Evolutionary conservation across 345 rosid genomes (phyloP), one percentile per base, ranked within the genome.

Genomic region (Linum trigynum): DNA sequence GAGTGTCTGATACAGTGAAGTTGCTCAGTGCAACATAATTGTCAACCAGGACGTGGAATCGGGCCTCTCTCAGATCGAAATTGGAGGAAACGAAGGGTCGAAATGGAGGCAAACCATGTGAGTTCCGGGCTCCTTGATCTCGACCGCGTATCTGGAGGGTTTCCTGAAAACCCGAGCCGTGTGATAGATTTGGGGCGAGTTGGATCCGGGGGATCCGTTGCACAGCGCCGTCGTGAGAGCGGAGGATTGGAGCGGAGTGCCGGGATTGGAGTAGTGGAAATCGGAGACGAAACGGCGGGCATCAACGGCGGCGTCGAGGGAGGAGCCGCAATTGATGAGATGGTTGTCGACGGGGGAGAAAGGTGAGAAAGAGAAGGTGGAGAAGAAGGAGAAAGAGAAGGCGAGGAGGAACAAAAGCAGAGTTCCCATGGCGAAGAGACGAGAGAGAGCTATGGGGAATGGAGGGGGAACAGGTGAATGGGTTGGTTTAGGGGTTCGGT

Each of bases 31-130:
- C 88, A 70, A 86, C 94, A 39, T 77, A 85, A 7, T 77, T 85
- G 71, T 84, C 77, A 35, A 84, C 85, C 82, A 87, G 74, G 53
- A 90, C 97, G 76, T 90, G 98, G 74, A 92, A 92, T 6, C 59
- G 77, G 63, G 90, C 83, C 56, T 71, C 70, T 2, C 14, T 39
- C 0, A 83, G 69, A 61, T 82, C 78, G 64, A 74, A 16, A 38
- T 66, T 41, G 37, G 91, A 75, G 65, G 90, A 79, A 61, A 60
- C 64, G 69, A 86, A 3, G 76, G 83, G 59, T 68, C 63, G 71
- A 90, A 88, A 76, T 90, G 94, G 66, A 92, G 79, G 50, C 98
- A 88, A 69, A 92, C 81, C 87, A 80, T 81, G 67, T 86, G 84
- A 39, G 84, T 84, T 42, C 98, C 98, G 60, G 68, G 73, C 3